A percentile compares a stretch with the other conserved stretches of the same genome.
phyloP scores from a whole-genome alignment of 345 rosid genomes.

The Boechera divaricarpa region DNA sequence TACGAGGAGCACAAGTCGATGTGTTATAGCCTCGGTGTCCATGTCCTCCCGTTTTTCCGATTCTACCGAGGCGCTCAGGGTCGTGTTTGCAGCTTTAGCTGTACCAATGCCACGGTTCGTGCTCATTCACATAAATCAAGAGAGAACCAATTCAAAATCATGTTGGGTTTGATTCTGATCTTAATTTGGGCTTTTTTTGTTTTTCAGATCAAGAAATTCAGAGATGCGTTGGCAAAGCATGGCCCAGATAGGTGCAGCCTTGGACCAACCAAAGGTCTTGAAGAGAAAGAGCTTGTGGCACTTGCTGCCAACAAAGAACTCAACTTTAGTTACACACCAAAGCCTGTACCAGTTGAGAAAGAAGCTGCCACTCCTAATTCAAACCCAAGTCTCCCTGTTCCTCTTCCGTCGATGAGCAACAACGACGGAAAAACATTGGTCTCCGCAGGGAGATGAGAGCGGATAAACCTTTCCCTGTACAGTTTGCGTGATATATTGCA shows the following conservation, averaged over 20 bases:
- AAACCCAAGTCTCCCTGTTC: constrained; percentile 32
- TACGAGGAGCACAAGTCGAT: constrained; percentile 94
- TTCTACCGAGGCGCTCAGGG: constrained; percentile 90
- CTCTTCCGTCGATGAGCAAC: constrained; percentile 25
- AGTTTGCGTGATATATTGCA: constrained; percentile 32
- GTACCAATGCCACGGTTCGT: constrained; percentile 97
- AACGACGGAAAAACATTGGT: constrained; percentile 37
- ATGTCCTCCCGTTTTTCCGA: constrained; percentile 89
- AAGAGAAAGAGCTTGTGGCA: constrained; percentile 89
- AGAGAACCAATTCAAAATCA: neutral
- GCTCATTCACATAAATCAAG: neutral
- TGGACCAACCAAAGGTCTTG: constrained; percentile 78
- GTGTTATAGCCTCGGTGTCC: constrained; percentile 94
- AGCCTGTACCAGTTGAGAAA: constrained; percentile 40
- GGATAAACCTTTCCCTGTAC: constrained; percentile 30
- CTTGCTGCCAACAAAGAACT: constrained; percentile 87
- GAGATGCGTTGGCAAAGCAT: constrained; percentile 89
- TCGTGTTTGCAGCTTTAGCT: constrained; percentile 93
- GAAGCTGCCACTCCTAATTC: constrained; percentile 19
- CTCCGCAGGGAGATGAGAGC: constrained; percentile 38
- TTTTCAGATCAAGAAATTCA: constrained; percentile 85
- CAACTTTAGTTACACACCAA: constrained; percentile 68
- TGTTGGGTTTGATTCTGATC: neutral
- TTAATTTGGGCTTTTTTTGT: neutral
- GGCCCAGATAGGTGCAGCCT: constrained; percentile 80